Evolutionary conservation across 2,329 filamentous ascomycete species (phyloP), one percentile per base, ranked within the genome.

Genomic region (Hypoxylon sp.): DNA sequence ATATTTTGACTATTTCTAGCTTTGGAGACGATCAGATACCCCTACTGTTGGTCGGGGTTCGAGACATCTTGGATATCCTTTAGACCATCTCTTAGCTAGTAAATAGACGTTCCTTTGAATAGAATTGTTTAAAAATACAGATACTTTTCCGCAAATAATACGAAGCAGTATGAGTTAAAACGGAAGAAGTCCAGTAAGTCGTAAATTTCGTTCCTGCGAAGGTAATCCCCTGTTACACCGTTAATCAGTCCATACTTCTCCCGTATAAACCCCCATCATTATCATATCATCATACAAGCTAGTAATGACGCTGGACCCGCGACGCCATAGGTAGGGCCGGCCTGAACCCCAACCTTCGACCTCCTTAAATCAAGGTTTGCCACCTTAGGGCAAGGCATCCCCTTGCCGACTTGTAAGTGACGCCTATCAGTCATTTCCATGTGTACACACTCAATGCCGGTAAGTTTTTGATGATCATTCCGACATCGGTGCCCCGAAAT

Each of bases 61-160:
- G 50, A 60, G 50, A 53, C 42, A 52, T 50, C 55, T 47, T 60
- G 44, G 55, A 52, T 61, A 66, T 61, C 39, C 37, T 33, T 54
- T 66, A 57, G 63, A 66, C 5, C 13, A 35, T 54, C 44, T 51
- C 55, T 35, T 69, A 66, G 51, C 33, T 61, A 63, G 59, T 60
- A 60, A 60, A 63, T 58, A 66, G 35, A 46, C 26, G 1, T 63
- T 51, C 52, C 33, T 59, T 44, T 22, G 17, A 44, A 11, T 42
- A 26, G 39, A 44, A 63, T 46, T 35, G 57, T 37, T 59, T 24
- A 33, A 33, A 22, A n/a, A 5, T 50, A 22, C 9, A 17, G 35
- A 52, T 22, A 52, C 31, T 35, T 51, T 47, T 53, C 47, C n/a
- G 9, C 35, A 33, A 13, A 26, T 54, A 19, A 50, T 59, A 9